Conservation (phyloP, 352 stramenopile species). For the Globisporangium echinulatum region DNA sequence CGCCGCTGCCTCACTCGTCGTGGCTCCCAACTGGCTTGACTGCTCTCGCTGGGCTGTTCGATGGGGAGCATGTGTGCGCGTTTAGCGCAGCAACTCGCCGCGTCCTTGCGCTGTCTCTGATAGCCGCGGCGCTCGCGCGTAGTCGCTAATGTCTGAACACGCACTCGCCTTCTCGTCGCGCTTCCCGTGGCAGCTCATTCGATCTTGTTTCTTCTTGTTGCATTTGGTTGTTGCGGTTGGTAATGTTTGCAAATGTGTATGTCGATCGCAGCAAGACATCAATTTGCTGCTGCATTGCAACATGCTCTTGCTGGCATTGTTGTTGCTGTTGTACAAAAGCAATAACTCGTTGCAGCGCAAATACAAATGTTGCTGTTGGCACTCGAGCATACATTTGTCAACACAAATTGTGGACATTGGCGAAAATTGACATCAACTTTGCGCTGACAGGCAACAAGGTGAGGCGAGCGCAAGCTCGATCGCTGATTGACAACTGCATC, state of each 20-base stretch:
- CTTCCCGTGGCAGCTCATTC: conserved; percentile 9
- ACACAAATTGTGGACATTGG: not conserved
- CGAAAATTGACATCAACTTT: not conserved
- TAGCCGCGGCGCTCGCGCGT: not conserved
- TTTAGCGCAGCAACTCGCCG: not conserved
- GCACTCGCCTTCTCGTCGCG: conserved; percentile 8
- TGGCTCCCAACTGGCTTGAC: conserved; percentile 13
- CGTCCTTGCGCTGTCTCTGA: not conserved
- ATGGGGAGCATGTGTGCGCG: no score
- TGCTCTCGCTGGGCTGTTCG: not conserved
- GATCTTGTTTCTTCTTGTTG: not conserved
- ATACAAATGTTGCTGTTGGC: no score
- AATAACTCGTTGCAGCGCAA: no score
- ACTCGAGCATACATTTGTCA: conserved; percentile 2
- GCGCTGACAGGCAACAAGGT: not conserved
- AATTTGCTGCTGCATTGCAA: no score
- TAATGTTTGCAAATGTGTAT: not conserved
- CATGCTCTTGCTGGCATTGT: not conserved
- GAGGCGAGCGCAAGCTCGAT: not conserved
- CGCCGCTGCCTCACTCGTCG: not conserved
- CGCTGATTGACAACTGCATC: no score
- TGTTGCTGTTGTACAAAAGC: not conserved
- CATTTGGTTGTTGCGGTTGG: not conserved
- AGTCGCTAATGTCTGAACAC: conserved; percentile 1
- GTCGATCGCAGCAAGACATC: no score